Conservation (phyloP, 768 basidiomycete genomes). For the Chalciporus sphaerocephalus region DNA sequence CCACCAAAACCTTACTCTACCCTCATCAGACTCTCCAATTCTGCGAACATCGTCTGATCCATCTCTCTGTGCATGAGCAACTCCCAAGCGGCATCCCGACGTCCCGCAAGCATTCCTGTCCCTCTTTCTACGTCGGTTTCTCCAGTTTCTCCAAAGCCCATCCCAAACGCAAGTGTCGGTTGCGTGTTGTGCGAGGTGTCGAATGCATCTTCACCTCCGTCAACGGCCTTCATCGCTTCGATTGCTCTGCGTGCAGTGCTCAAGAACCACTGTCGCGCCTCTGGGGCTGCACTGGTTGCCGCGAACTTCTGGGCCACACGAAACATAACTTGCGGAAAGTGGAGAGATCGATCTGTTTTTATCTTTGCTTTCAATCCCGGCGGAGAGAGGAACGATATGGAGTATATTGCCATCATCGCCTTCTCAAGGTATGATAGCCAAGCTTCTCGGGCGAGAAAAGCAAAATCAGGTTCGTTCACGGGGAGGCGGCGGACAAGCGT, state of each 20-base stretch:
- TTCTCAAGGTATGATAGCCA: slow-evolving; percentile 83
- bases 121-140: slow-evolving; percentile 66
- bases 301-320: slow-evolving; percentile 67
- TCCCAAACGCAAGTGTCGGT: slow-evolving; percentile 73
- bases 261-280: slow-evolving; percentile 49
- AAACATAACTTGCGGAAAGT: slow-evolving; percentile 66
- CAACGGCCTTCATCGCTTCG: slow-evolving; percentile 75
- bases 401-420: slow-evolving; percentile 77
- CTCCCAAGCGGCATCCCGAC: slow-evolving; percentile 68
- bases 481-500: slow-evolving; percentile 83
- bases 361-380: slow-evolving; percentile 67
- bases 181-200: slow-evolving; percentile 57
- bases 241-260: slow-evolving; percentile 62
- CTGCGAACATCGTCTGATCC: slow-evolving; percentile 70
- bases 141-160: slow-evolving; percentile 75
- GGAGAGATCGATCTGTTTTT: slow-evolving; percentile 60
- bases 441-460: slow-evolving; percentile 54
- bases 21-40: slow-evolving; percentile 74
- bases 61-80: slow-evolving; percentile 68
- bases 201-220: slow-evolving; percentile 70
- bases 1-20: slow-evolving; percentile 42
- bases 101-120: slow-evolving; percentile 67
- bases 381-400: slow-evolving; percentile 78
- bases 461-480: slow-evolving; percentile 68
- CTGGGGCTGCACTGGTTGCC: slow-evolving; percentile 40